Percentiles rank a stretch among this genome's conserved stretches.
phyloP scores from a whole-genome alignment of 1,284 basidiomycete species.

The Vanrija pseudolonga region DNA sequence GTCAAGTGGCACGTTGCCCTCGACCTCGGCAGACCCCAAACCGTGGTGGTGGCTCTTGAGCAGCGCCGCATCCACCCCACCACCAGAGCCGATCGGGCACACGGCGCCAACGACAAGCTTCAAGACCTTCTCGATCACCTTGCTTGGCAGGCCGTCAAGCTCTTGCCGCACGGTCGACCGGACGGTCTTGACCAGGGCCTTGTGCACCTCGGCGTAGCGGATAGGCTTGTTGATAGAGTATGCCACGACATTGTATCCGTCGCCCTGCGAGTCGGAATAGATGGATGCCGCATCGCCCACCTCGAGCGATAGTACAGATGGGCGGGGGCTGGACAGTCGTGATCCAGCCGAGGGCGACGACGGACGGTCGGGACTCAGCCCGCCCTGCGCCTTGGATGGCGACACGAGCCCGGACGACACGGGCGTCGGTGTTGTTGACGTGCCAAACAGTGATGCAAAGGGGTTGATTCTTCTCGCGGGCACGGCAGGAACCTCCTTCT shows the following conservation, averaged over 20 bases:
- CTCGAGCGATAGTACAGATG: constrained; percentile 33
- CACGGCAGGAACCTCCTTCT: constrained; percentile 12
- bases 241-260: constrained; percentile 43
- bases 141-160: constrained; percentile 56
- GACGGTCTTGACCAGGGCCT: constrained; percentile 59
- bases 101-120: constrained; percentile 35
- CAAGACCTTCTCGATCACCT: constrained; percentile 62
- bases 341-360: constrained; percentile 27
- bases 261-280: constrained; percentile 15
- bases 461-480: constrained; percentile 33
- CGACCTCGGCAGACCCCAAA: background rate
- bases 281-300: constrained; percentile 17
- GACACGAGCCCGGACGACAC: background rate
- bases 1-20: constrained; percentile 24
- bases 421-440: constrained; percentile 3
- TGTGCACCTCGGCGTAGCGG: constrained; percentile 55
- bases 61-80: constrained; percentile 19
- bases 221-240: constrained; percentile 43
- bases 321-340: constrained; percentile 23
- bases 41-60: constrained; percentile 28
- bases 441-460: constrained; percentile 45
- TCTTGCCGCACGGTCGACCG: constrained; percentile 59
- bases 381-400: background rate
- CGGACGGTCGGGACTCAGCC: constrained; percentile 40
- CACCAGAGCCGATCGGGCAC: constrained; percentile 14